Evolutionary conservation across 352 stramenopile species (phyloP), one percentile per base, ranked within the genome.

Genomic region (Phytophthora parvispora): DNA sequence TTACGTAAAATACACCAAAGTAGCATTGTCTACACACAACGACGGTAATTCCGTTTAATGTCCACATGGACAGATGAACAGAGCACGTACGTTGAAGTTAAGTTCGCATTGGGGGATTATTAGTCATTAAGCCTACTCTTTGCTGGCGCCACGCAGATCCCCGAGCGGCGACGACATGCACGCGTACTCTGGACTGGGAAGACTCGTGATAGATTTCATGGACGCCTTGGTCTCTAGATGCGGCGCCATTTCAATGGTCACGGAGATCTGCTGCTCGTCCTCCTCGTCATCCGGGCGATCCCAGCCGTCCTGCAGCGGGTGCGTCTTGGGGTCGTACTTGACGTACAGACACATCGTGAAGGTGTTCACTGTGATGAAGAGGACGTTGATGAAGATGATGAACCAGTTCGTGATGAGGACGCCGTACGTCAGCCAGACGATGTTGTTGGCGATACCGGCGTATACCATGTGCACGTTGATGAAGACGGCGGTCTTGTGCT

Each of bases 401-500:
- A 83, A 83, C 62, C 68, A 71, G 56, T 82, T 82, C 15, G 31
- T 65, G 53, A 73, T 70, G 25, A 80, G 69, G 9, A 80, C 20
- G 18, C 73, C 69, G 55, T 80, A 80, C 10, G 61, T 53, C 29
- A 80, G 69, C 68, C 73, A 90, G 6, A 85, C 52, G 5, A 56
- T 60, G 61, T 83, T 87, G 74, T 86, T 90, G 53, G 74, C 60
- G 9, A 75, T 67, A 28, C 74, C 76, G n/a, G 77, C 74, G 51
- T 79, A 48, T 13, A 86, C 74, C 68, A 90, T 81, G 53, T 83
- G 66, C 42, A 89, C 77, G 24, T 83, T 80, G 57, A 90, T 77
- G 69, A 83, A 89, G 15, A 76, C 69, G 20, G 61, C 80, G 9
- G 68, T 78, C 57, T 78, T 77, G 69, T 77, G 55, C 47, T 73